Base-by-base conservation (phyloP, 768 basidiomycete species). In the Suillus alpinus region DNA sequence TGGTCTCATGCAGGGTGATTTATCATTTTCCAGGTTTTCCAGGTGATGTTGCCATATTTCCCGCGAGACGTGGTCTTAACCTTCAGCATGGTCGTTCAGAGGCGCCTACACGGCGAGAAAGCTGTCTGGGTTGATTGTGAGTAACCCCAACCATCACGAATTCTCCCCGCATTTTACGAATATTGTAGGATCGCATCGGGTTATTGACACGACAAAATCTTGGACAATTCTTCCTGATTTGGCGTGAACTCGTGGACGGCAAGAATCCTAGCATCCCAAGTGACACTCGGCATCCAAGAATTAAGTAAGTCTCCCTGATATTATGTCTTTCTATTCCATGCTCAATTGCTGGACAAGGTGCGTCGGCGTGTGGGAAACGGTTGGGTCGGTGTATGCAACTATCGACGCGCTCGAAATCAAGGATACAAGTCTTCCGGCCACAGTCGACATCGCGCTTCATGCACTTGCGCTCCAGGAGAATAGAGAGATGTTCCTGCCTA, bases 401-500 rank as follows among this genome's bases (percentile, higher is more conserved):
- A 56, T 47, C 29, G 57, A 63, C 58, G 49, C 60, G 29, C 46
- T 70, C 31, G 53, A 50, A 50, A 69, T 69, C 43, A 51, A 62
- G 16, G 68, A 69, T 51, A 67, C 53, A 18, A 59, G 50, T 12
- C 55, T 68, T 50, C 62, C 66, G 31, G 49, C 59, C 8, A 61
- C 51, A 10, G 60, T 73, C 13, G 59, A 66, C 4, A 36, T 52
- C 16, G 69, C 68, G 0, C 60, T 68, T n/a, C 73, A 74, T 55
- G 70, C 68, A 6, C n/a, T 74, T 20, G 59, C 70, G 2, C 32
- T 73, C 23, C 61, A 72, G 18, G 73, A 73, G 51, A 62, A 63
- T 49, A 59, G 72, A 7, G 36, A 65, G 31, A 63, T 62, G 37
- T 75, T 69, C 63, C 37, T 59, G n/a, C 69, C 69, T 2, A 64